These are phyloP conservation scores for Sporothrix luriei DNA, from an alignment of 2,329 filamentous ascomycete genomes.

Conservation along the genomic window DNA sequence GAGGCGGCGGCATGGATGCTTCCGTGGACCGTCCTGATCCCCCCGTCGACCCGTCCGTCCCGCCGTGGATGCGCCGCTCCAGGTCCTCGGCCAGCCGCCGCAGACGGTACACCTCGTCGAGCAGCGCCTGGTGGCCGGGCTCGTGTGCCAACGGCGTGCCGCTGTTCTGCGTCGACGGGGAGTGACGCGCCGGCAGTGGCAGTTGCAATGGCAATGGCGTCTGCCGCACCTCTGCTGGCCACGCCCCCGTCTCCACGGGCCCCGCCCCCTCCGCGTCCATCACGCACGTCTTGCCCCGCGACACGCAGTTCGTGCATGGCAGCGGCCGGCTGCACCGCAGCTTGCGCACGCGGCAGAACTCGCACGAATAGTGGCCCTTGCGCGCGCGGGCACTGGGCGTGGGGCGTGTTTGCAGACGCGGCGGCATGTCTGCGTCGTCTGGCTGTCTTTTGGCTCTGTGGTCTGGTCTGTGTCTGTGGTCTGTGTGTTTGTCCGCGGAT, in stretches of 20 bases:
- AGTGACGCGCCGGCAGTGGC: background rate
- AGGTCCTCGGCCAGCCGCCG: conserved; percentile 27
- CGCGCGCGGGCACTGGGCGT: background rate
- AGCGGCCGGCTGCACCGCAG: conserved; percentile 31
- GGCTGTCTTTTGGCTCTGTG: too few species aligned
- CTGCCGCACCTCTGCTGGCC: background rate
- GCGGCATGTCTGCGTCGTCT: too few species aligned
- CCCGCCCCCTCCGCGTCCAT: background rate
- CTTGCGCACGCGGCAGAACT: conserved; percentile 32
- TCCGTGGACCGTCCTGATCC: too few species aligned
- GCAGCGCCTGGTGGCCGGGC: conserved; percentile 4
- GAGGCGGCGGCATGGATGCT: background rate
- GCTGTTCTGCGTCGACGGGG: background rate
- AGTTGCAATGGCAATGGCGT: background rate
- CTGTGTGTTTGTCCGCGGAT: too few species aligned
- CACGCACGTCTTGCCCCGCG: conserved; percentile 29
- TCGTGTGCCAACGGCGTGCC: background rate
- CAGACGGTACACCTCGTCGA: conserved; percentile 24
- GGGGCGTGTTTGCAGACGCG: too few species aligned
- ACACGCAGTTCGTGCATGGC: conserved; percentile 32
- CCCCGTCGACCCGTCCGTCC: too few species aligned
- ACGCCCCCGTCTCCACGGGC: background rate
- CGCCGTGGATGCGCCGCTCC: conserved; percentile 8
- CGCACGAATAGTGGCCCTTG: conserved; percentile 32
- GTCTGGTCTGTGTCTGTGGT: too few species aligned